Evolutionary conservation across 2,329 filamentous ascomycete species (phyloP).

Genomic region (Ophiostoma ulmi): DNA sequence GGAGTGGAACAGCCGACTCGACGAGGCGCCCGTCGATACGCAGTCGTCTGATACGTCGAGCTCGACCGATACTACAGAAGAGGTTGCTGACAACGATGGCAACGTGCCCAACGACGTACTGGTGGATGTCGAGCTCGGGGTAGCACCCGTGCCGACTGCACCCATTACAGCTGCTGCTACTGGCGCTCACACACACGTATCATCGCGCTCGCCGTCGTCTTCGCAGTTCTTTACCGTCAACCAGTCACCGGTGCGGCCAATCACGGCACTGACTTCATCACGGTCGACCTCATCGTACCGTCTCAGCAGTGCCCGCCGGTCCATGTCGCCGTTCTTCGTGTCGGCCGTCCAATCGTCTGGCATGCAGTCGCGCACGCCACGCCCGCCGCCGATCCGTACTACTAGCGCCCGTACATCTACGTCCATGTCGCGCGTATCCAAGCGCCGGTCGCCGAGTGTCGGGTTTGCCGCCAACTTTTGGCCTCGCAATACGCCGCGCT

Average conservation of each 20-base stretch:
- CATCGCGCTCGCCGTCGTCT: conserved; percentile 17
- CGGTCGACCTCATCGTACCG: not conserved
- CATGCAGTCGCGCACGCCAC: conserved; percentile 6
- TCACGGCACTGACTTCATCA: not conserved
- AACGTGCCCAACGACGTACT: not conserved
- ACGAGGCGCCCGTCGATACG: conserved; percentile 39
- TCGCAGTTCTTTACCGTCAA: conserved; percentile 35
- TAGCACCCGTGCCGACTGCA: not conserved
- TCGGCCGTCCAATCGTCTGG: conserved; percentile 7
- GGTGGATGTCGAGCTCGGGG: not conserved
- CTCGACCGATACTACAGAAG: conserved; percentile 38
- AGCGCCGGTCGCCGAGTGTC: conserved; percentile 48
- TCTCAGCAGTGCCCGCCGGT: conserved; percentile 15
- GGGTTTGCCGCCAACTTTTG: conserved; percentile 30
- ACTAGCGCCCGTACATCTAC: conserved; percentile 34
- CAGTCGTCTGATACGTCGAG: conserved; percentile 29
- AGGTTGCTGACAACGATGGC: not conserved
- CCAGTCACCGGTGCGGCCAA: conserved; percentile 36
- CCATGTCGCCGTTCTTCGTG: conserved; percentile 25
- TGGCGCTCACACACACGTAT: not conserved
- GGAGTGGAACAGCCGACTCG: conserved; percentile 60
- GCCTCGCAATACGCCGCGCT: conserved; percentile 51
- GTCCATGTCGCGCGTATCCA: conserved; percentile 23
- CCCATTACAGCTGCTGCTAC: not conserved
- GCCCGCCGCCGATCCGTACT: conserved; percentile 29